Percentiles rank a stretch among this genome's conserved stretches.
Conservation (phyloP, 306 rosid species). For the Cicer arietinum region DNA sequence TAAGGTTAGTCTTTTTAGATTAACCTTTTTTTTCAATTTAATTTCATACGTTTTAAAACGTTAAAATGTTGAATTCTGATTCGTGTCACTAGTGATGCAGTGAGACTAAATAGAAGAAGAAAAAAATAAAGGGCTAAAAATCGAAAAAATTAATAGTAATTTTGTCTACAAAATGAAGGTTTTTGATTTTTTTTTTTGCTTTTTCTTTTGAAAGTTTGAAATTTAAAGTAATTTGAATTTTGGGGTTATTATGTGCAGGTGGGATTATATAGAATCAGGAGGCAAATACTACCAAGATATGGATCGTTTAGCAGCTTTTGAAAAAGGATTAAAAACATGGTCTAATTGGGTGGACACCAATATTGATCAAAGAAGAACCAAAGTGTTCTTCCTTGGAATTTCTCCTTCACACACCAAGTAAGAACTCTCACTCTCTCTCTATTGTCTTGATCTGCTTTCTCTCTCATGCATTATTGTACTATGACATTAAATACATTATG, state of each 20-base stretch:
- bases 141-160: too few relatives aligned
- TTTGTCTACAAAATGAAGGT: too few relatives aligned
- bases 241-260: constrained; percentile 59
- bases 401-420: constrained; percentile 92
- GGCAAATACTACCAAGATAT: constrained; percentile 76
- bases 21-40: too few relatives aligned
- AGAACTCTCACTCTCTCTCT: constrained; percentile 41
- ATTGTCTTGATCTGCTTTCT: constrained; percentile 35
- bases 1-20: neutral
- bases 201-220: neutral
- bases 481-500: neutral
- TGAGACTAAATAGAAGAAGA: too few relatives aligned
- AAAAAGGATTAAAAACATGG: constrained; percentile 86
- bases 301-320: constrained; percentile 92
- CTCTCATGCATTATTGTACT: constrained; percentile 55
- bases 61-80: too few relatives aligned
- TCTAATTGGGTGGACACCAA: constrained; percentile 86
- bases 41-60: too few relatives aligned
- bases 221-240: constrained; percentile 4
- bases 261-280: constrained; percentile 90
- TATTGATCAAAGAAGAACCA: constrained; percentile 67
- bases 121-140: too few relatives aligned
- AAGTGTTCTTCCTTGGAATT: constrained; percentile 77
- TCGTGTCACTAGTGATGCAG: too few relatives aligned
- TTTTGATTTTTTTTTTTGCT: too few relatives aligned